These are phyloP conservation scores for Aureobasidium sp. DNA, from an alignment of 2,329 filamentous ascomycete genomes.

Conservation along the genomic window DNA sequence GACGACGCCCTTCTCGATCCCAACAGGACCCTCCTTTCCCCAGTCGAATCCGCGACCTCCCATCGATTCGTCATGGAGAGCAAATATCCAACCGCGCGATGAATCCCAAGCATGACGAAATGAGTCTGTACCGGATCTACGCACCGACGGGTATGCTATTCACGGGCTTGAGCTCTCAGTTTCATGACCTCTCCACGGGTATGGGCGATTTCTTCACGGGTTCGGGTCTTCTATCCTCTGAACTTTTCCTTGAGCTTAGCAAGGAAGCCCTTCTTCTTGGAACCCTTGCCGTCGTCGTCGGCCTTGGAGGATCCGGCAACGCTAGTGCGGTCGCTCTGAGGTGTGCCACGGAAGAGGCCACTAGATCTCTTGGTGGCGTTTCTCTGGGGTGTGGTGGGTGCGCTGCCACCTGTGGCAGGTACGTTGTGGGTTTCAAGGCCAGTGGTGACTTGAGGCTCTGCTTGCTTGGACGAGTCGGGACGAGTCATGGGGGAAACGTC, in stretches of 20 bases:
- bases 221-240: slow-evolving; percentile 19
- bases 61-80: neutral
- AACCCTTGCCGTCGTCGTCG: slow-evolving; percentile 28
- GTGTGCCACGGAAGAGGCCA: slow-evolving; percentile 15
- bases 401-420: slow-evolving; percentile 3
- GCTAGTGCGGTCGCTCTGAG: slow-evolving; percentile 17
- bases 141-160: neutral
- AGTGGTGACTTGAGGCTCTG: slow-evolving; percentile 33
- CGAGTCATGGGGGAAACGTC: slow-evolving; percentile 35
- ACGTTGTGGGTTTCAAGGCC: slow-evolving; percentile 30
- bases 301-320: slow-evolving; percentile 20
- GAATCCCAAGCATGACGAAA: neutral
- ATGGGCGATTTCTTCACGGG: neutral
- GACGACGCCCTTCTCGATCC: neutral
- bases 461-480: slow-evolving; percentile 25
- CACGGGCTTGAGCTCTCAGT: neutral
- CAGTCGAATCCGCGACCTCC: neutral
- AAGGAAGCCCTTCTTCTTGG: slow-evolving; percentile 41
- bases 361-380: slow-evolving; percentile 15
- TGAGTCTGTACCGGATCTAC: neutral
- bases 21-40: neutral
- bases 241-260: slow-evolving; percentile 44
- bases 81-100: neutral
- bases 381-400: slow-evolving; percentile 12
- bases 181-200: neutral